Evolutionary conservation across 768 basidiomycete species (phyloP), one percentile per base, ranked within the genome.

Genomic region (Suillus luteus): DNA sequence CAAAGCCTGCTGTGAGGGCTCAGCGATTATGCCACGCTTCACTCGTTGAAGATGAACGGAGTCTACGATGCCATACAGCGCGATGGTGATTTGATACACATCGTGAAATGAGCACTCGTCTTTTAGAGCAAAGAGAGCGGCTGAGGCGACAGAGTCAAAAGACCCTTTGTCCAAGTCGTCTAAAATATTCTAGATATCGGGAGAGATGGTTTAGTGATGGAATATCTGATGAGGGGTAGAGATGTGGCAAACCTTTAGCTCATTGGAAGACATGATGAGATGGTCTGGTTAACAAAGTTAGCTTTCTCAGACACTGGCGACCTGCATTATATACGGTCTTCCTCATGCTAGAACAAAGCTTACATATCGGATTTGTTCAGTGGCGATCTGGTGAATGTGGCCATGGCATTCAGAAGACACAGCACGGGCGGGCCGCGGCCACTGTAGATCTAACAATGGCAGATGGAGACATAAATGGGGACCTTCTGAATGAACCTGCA

Each of bases 91-190:
- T 61, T 19, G 54, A 19, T 63, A 31, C 40, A 52, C 61, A 55
- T 74, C 73, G n/a, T 66, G 57, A 10, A 60, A 14, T 43, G 69
- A 64, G 55, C 73, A 73, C 14, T 46, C 38, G 10, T 68, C 37
- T 38, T 67, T 43, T 11, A 71, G 55, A 38, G 75, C 74, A 55
- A 73, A 57, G 55, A 37, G 15, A n/a, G 61, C 62, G 64, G 74
- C 49, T 17, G 62, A 65, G 22, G 52, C 52, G 15, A 67, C 62
- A 22, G 73, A 71, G 22, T 27, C 46, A 41, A 57, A 22, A 8
- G 73, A 76, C 12, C 73, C 75, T 17, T 61, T 65, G 37, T 58
- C 64, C n/a, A 74, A 71, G 19, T 66, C 65, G 38, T 61, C 61
- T 54, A 75, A 60, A 10, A 63, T 58, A 41, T 31, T 58, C 57